A percentile compares a stretch with the other conserved stretches of the same genome.
These are phyloP conservation scores for Arachis monticola DNA, from an alignment of 331 rosid genomes.

Conservation along the genomic window DNA sequence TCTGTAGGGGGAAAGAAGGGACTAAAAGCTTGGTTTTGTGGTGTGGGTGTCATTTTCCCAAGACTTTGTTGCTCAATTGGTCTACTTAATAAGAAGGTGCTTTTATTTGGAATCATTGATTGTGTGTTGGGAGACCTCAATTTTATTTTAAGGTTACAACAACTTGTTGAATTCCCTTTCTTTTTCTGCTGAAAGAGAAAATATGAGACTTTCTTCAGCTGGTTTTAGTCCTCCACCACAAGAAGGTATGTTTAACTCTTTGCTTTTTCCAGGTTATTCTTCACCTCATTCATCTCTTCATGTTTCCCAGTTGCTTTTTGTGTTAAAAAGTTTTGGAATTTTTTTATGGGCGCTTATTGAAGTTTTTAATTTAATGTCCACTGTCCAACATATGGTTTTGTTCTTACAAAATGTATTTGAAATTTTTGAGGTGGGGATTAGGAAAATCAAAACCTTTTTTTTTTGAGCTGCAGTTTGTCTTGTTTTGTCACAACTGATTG, in stretches of 20 bases:
- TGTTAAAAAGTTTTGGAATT: neutral
- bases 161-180: conserved; percentile 1
- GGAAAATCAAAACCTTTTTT: too few relatives aligned
- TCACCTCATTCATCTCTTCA: neutral
- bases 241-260: conserved; percentile 44
- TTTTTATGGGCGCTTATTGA: neutral
- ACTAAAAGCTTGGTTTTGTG: conserved; percentile 43
- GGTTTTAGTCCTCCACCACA: conserved; percentile 58
- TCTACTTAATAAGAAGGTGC: conserved; percentile 37
- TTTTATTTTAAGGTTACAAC: conserved; percentile 25
- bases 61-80: conserved; percentile 49
- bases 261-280: too few relatives aligned
- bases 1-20: conserved; percentile 46
- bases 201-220: conserved; percentile 58
- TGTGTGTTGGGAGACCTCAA: conserved; percentile 24
- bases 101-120: conserved; percentile 27
- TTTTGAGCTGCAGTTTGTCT: too few relatives aligned
- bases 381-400: conserved; percentile 3
- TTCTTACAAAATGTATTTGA: neutral
- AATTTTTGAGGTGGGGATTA: too few relatives aligned
- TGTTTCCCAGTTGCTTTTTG: neutral
- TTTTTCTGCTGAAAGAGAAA: conserved; percentile 18
- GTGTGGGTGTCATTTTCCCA: conserved; percentile 49
- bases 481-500: too few relatives aligned
- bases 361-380: neutral